A percentile compares a stretch with the other conserved stretches of the same genome.
Evolutionary conservation across 2,329 filamentous ascomycete species (phyloP).

Genomic region (Aspergillus nomiae): DNA sequence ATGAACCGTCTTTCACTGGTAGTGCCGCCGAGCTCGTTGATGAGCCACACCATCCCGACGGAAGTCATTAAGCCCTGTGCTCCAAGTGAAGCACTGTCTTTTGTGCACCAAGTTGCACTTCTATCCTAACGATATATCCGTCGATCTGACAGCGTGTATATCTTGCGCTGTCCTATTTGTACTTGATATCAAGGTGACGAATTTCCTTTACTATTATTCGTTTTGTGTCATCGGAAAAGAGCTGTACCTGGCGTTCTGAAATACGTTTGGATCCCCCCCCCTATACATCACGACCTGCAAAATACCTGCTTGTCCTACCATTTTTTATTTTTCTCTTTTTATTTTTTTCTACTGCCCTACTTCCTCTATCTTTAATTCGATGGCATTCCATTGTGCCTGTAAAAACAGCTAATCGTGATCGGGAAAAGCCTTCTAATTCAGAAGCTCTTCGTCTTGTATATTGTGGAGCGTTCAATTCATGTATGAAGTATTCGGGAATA

Average conservation of each 20-base stretch:
- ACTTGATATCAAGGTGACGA: slow-evolving; percentile 21
- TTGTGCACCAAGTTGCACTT: background rate
- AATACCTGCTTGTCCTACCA: slow-evolving; percentile 4
- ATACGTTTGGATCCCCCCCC: slow-evolving; percentile 14
- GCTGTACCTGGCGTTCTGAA: slow-evolving; percentile 18
- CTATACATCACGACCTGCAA: slow-evolving; percentile 9
- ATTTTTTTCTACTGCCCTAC: background rate
- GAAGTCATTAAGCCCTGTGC: slow-evolving; percentile 14
- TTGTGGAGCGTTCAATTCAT: slow-evolving; percentile 19
- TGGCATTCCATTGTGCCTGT: background rate
- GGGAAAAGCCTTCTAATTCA: background rate
- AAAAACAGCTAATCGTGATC: background rate
- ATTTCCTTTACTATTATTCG: slow-evolving; percentile 17
- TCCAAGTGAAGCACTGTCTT: background rate
- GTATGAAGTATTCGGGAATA: slow-evolving; percentile 19
- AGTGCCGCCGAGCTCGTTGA: slow-evolving; percentile 50
- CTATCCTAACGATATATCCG: slow-evolving; percentile 5
- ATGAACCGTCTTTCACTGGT: slow-evolving; percentile 40
- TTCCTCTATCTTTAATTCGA: background rate
- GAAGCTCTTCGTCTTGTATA: slow-evolving; percentile 16
- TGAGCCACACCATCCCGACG: slow-evolving; percentile 25
- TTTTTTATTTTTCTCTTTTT: background rate
- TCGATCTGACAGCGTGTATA: slow-evolving; percentile 12
- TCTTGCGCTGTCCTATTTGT: slow-evolving; percentile 8
- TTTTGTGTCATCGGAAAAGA: slow-evolving; percentile 9